These are phyloP conservation scores for Fusarium goolgardi DNA, from an alignment of 2,329 filamentous ascomycete species.

Conservation along the genomic window DNA sequence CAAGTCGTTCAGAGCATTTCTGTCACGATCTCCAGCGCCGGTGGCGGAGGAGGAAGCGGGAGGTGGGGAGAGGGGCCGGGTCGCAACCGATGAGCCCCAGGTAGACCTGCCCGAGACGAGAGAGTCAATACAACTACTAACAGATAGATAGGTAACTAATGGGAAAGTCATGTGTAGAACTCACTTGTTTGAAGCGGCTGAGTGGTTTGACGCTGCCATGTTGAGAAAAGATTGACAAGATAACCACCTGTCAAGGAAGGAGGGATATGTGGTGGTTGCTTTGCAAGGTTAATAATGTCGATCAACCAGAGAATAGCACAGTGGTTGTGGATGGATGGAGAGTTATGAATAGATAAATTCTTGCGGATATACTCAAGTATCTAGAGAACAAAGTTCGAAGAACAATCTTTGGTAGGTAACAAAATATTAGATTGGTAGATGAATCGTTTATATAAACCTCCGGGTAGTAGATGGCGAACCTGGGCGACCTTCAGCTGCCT, in stretches of 20 bases:
- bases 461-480: neutral
- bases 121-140: neutral
- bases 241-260: neutral
- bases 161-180: neutral
- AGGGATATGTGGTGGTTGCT: neutral
- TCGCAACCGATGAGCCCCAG: neutral
- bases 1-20: neutral
- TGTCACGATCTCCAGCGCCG: neutral
- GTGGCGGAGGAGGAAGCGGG: neutral
- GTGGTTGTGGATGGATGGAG: neutral
- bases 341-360: neutral
- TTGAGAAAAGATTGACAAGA: neutral
- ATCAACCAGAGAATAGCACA: neutral
- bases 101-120: constrained; percentile 1
- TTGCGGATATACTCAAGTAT: neutral
- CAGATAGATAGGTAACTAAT: neutral
- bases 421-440: too few relatives aligned
- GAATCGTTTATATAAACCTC: too few relatives aligned
- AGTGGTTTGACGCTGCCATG: neutral
- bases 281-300: neutral
- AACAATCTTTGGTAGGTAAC: neutral
- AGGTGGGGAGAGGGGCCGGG: constrained; percentile 1
- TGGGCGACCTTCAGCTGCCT: too few relatives aligned
- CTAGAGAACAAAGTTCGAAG: neutral
- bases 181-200: neutral